Percentiles rank a stretch among this genome's conserved stretches.
phyloP scores from a whole-genome alignment of 192 early-diverging fungal genomes.

The Umbelopsis sp. region DNA sequence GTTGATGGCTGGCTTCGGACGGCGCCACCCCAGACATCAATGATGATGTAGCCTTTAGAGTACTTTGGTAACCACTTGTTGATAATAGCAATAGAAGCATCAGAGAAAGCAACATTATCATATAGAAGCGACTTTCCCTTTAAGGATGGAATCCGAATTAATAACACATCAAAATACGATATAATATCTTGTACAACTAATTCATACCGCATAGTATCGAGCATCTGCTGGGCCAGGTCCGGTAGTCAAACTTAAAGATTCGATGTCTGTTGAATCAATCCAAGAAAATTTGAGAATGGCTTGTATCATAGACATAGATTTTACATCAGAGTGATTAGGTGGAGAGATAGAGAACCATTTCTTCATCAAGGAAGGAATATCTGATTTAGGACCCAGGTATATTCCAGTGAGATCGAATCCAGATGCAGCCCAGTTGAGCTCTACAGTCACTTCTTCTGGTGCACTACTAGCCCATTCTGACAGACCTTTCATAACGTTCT shows the following conservation, averaged over 20 bases:
- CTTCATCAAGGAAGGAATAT: background rate
- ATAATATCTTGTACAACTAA: background rate
- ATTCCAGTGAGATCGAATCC: slow-evolving; percentile 29
- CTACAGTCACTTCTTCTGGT: slow-evolving; percentile 34
- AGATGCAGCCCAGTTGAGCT: slow-evolving; percentile 31
- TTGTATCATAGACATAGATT: slow-evolving; percentile 9
- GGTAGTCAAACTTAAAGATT: background rate
- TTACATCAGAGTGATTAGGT: background rate
- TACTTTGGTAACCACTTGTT: slow-evolving; percentile 25
- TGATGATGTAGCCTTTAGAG: slow-evolving; percentile 36
- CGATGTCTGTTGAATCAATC: background rate
- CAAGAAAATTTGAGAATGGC: slow-evolving; percentile 6
- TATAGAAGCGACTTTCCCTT: slow-evolving; percentile 3
- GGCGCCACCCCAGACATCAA: slow-evolving; percentile 43
- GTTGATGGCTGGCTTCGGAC: slow-evolving; percentile 9
- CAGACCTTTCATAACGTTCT: slow-evolving; percentile 3
- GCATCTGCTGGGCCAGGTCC: background rate
- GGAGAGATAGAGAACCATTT: background rate
- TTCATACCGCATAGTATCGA: slow-evolving; percentile 4
- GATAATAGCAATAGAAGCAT: slow-evolving; percentile 26
- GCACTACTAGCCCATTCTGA: slow-evolving; percentile 1
- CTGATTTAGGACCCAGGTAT: slow-evolving; percentile 32
- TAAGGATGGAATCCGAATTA: background rate
- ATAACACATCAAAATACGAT: background rate
- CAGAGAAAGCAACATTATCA: background rate